Evolutionary conservation across 2,329 filamentous ascomycete genomes (phyloP).

Genomic region (Alternaria postmessia): DNA sequence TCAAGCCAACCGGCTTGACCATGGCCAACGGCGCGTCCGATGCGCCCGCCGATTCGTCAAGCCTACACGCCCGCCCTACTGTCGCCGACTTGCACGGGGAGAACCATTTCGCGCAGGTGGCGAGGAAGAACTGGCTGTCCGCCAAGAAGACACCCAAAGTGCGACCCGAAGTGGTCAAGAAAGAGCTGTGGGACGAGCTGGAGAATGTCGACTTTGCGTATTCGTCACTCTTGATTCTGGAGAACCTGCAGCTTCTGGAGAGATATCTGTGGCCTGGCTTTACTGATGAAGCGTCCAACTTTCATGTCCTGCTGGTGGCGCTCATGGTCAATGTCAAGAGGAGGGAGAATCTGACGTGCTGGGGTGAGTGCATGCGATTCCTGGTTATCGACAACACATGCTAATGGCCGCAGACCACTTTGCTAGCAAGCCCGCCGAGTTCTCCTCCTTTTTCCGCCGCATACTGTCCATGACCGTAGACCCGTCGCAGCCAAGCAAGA

Average conservation of each 20-base stretch:
- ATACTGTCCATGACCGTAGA: conserved; percentile 83
- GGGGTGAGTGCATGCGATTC: conserved; percentile 66
- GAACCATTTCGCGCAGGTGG: conserved; percentile 71
- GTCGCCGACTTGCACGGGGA: conserved; percentile 76
- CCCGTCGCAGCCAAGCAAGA: conserved; percentile 52
- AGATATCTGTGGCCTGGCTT: conserved; percentile 96
- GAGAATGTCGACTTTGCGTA: conserved; percentile 82
- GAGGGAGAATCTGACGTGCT: conserved; percentile 84
- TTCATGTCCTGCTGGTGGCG: conserved; percentile 87
- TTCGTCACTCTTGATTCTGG: conserved; percentile 80
- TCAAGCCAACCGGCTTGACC: conserved; percentile 24
- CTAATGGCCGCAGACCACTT: conserved; percentile 71
- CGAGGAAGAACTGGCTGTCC: conserved; percentile 85
- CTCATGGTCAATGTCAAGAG: conserved; percentile 88
- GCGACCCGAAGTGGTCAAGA: conserved; percentile 82
- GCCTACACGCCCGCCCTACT: conserved; percentile 63
- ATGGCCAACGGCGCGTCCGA: conserved; percentile 31
- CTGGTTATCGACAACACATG: conserved; percentile 17
- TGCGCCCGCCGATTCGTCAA: conserved; percentile 30
- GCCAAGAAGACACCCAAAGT: conserved; percentile 69
- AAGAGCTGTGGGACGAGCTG: conserved; percentile 86
- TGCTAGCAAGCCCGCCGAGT: conserved; percentile 77
- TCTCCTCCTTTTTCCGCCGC: conserved; percentile 88
- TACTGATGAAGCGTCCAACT: conserved; percentile 85
- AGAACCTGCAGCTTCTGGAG: conserved; percentile 90